Conservation (phyloP, 306 rosid species). For the Leucaena leucocephala region DNA sequence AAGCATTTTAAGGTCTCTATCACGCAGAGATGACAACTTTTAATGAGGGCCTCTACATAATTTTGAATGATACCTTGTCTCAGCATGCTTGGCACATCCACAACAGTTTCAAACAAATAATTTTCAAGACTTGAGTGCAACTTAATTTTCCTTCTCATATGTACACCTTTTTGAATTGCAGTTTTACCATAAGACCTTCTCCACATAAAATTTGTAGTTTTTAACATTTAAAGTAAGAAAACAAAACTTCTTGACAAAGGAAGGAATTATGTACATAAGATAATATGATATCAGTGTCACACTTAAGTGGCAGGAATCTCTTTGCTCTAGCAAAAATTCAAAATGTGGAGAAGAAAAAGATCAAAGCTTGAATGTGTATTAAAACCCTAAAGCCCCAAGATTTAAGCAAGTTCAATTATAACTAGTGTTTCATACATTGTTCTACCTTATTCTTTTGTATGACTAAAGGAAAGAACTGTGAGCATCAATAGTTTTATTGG, state of each 20-base stretch:
- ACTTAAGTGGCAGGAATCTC: not conserved
- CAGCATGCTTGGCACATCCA: constrained; percentile 15
- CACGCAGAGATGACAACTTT: constrained; percentile 17
- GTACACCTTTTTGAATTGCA: constrained; percentile 7
- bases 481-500: not conserved
- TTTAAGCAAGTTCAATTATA: not conserved
- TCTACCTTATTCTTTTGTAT: constrained; percentile 15
- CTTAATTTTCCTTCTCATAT: not conserved
- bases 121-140: constrained; percentile 16
- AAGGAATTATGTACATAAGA: not conserved
- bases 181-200: constrained; percentile 24
- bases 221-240: constrained; percentile 11
- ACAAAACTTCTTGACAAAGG: not conserved
- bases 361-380: not conserved
- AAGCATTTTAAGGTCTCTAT: constrained; percentile 28
- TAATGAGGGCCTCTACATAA: constrained; percentile 2
- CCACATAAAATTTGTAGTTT: constrained; percentile 16
- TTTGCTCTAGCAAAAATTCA: constrained; percentile 12
- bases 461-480: not conserved
- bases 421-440: constrained; percentile 1
- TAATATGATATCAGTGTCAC: constrained; percentile 8
- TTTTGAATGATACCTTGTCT: constrained; percentile 19
- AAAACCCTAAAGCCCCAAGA: constrained; percentile 29
- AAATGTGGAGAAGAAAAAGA: constrained; percentile 1
- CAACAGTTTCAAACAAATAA: constrained; percentile 7